phyloP scores from a whole-genome alignment of 176 grass and related monocot species.

The Elaeis guineensis region DNA sequence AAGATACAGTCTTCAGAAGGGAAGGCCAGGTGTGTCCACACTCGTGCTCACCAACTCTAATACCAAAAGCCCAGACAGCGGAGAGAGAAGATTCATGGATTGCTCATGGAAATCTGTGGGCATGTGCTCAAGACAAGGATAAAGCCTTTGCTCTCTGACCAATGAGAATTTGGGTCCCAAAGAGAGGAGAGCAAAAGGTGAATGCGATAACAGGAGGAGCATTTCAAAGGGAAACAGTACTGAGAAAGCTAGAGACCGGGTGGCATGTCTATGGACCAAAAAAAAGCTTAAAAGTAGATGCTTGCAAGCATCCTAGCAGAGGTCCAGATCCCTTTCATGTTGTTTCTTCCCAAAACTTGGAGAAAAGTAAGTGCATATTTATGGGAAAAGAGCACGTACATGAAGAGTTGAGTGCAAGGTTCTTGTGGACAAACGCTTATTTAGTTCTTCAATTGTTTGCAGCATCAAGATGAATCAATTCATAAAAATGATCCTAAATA shows the following conservation, averaged over 20 bases:
- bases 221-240: too few species aligned
- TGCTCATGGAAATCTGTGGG: background rate
- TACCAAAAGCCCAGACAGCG: background rate
- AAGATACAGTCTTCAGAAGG: background rate
- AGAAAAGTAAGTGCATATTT: too few species aligned
- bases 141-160: background rate
- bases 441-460: too few species aligned
- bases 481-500: too few species aligned
- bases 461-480: too few species aligned
- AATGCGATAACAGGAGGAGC: background rate
- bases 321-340: background rate
- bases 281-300: background rate
- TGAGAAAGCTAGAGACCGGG: too few species aligned
- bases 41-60: background rate
- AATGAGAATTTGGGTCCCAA: background rate
- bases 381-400: too few species aligned
- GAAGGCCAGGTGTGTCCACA: background rate
- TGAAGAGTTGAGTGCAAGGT: too few species aligned
- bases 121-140: background rate
- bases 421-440: too few species aligned
- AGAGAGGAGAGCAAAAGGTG: background rate
- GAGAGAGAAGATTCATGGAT: background rate
- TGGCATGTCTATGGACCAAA: too few species aligned
- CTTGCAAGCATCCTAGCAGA: constrained; percentile 4
- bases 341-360: background rate